These are phyloP conservation scores for Cryptococcus sp. DNA, from an alignment of 1,284 basidiomycete species.

Conservation along the genomic window DNA sequence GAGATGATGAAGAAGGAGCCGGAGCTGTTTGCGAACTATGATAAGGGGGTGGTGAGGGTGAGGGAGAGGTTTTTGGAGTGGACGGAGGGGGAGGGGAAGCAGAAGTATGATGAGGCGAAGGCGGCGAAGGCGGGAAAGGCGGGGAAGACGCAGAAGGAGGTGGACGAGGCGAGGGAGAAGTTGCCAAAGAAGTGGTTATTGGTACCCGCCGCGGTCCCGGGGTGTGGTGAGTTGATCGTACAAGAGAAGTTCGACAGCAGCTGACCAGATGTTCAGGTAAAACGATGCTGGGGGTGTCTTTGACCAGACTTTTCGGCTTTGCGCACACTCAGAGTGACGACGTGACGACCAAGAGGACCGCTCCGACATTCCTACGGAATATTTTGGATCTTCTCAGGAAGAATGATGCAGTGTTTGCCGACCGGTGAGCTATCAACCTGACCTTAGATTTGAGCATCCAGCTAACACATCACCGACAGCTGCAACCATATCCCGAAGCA, in stretches of 20 bases:
- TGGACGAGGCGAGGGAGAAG: slow-evolving; percentile 21
- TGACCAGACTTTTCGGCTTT: slow-evolving; percentile 73
- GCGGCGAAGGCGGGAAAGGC: slow-evolving; percentile 38
- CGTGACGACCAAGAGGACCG: slow-evolving; percentile 73
- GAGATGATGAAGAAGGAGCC: slow-evolving; percentile 64
- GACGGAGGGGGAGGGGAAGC: slow-evolving; percentile 58
- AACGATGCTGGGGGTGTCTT: slow-evolving; percentile 77
- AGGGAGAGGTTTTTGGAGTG: slow-evolving; percentile 76
- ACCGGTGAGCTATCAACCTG: slow-evolving; percentile 60
- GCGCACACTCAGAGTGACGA: slow-evolving; percentile 93
- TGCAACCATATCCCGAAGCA: slow-evolving; percentile 85
- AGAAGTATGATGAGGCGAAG: slow-evolving; percentile 52
- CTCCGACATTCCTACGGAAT: slow-evolving; percentile 71
- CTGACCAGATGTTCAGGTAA: slow-evolving; percentile 61
- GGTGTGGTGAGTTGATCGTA: slow-evolving; percentile 64
- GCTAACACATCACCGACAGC: slow-evolving; percentile 49
- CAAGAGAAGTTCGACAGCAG: neutral
- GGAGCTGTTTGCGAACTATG: slow-evolving; percentile 63
- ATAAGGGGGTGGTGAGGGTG: slow-evolving; percentile 72
- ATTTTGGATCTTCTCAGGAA: slow-evolving; percentile 62
- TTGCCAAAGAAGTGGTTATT: slow-evolving; percentile 73
- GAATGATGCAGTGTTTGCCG: slow-evolving; percentile 78
- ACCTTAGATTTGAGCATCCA: neutral
- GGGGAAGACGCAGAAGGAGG: slow-evolving; percentile 15
- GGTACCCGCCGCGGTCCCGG: slow-evolving; percentile 84